These are phyloP conservation scores for Pseudogymnoascus sp. DNA, from an alignment of 2,329 filamentous ascomycete species.

Conservation along the genomic window DNA sequence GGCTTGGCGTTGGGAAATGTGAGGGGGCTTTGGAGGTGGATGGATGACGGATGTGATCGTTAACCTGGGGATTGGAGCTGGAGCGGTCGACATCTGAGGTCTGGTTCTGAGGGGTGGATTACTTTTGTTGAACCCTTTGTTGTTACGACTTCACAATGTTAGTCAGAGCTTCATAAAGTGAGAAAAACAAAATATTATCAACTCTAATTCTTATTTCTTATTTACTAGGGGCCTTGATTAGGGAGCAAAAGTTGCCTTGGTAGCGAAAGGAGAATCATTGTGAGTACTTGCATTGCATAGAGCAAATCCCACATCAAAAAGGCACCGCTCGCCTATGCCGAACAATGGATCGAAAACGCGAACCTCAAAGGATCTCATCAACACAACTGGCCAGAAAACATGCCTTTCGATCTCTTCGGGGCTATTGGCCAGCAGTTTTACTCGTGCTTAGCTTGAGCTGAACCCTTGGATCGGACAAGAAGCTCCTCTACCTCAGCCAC, in stretches of 20 bases:
- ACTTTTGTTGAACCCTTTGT: not conserved
- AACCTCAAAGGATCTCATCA: no score
- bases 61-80: not conserved
- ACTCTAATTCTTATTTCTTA: not conserved
- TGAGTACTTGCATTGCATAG: not conserved
- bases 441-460: no score
- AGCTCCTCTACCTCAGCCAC: not conserved
- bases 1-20: not conserved
- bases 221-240: not conserved
- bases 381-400: no score
- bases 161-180: not conserved
- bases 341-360: no score
- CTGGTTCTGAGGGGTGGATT: not conserved
- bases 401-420: no score
- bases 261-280: not conserved
- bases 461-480: no score
- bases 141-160: not conserved
- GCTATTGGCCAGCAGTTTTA: no score
- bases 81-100: not conserved
- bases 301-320: not conserved
- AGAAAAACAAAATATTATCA: not conserved
- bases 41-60: not conserved
- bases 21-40: not conserved
- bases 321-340: no score
- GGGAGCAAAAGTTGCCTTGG: not conserved